Conservation (phyloP, 1,139 yeast genomes). For the Candida glucosophila region DNA sequence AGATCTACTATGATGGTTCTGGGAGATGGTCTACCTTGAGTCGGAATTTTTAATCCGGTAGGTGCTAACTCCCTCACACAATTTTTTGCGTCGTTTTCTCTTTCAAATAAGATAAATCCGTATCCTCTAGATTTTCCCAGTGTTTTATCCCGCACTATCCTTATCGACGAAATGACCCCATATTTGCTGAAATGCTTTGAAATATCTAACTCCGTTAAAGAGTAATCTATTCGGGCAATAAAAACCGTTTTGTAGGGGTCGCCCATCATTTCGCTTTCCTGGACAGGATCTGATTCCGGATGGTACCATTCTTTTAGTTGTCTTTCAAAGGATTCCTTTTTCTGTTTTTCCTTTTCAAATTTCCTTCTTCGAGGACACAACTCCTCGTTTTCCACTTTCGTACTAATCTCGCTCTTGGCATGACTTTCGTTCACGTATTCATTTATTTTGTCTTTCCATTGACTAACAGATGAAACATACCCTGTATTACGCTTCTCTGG, state of each 20-base stretch:
- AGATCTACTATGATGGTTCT: slow-evolving; percentile 66
- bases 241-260: slow-evolving; percentile 80
- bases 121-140: slow-evolving; percentile 65
- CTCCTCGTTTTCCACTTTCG: slow-evolving; percentile 14
- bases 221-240: slow-evolving; percentile 62
- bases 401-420: slow-evolving; percentile 23
- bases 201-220: slow-evolving; percentile 60
- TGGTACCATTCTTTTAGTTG: slow-evolving; percentile 35
- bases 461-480: slow-evolving; percentile 43
- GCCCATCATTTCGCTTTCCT: slow-evolving; percentile 50
- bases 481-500: slow-evolving; percentile 43
- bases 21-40: slow-evolving; percentile 9
- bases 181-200: slow-evolving; percentile 52
- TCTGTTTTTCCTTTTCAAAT: slow-evolving; percentile 11
- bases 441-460: slow-evolving; percentile 22
- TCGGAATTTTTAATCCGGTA: slow-evolving; percentile 27
- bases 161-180: slow-evolving; percentile 63
- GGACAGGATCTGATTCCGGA: slow-evolving; percentile 40
- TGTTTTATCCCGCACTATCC: slow-evolving; percentile 53
- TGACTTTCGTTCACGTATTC: slow-evolving; percentile 23
- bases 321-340: slow-evolving; percentile 21
- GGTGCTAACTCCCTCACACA: slow-evolving; percentile 58
- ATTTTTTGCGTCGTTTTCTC: slow-evolving; percentile 45
- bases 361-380: slow-evolving; percentile 11
- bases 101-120: slow-evolving; percentile 70